Base-by-base conservation (phyloP, 768 basidiomycete genomes). In the Mycena olivaceomarginata region DNA sequence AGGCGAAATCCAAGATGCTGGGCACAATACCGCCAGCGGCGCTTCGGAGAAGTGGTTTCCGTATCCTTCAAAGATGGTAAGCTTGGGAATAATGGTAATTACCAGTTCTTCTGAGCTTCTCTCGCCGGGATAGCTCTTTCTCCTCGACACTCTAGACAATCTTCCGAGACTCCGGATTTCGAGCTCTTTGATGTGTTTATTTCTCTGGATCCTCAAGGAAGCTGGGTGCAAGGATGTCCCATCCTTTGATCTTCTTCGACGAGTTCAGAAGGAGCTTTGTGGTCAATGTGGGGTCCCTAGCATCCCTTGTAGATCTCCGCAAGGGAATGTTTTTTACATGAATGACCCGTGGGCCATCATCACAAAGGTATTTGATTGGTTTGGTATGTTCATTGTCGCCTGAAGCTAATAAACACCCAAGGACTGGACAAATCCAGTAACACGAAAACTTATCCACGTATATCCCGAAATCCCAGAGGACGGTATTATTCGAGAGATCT, bases 141-240 rank as follows among this genome's bases (percentile, higher is more conserved):
- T 75, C 12, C 67, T 75, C 5, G 74, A 75, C 41, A 64, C 53
- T 51, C n/a, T 76, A 25, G 75, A 70, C 63, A 76, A 76, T 37
- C 70, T 76, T 37, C 75, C 70, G 2, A 31, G 70, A 8, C 63
- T 76, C 31, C 62, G 75, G 13, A 43, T 76, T 20, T 76, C 75
- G 1, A 67, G 66, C 45, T 76, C 75, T 2, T 22, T 76, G 16
- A 76, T 76, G 70, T 53, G 65, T 11, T 69, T 70, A 15, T 48
- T 75, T 43, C 67, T 75, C 18, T 75, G 74, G 74, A 43, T 75
- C n/a, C 37, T 75, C 43, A 67, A 67, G n/a, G 74, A 75, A n/a
- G 64, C 39, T 13, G 31, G 60, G 3, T 67, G 66, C 45, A 57
- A 41, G 10, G 45, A 70, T 51, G 74, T 75, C 5, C 74, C 67